Base-by-base conservation (phyloP, 1,284 basidiomycete genomes). In the Gomphus sp. region DNA sequence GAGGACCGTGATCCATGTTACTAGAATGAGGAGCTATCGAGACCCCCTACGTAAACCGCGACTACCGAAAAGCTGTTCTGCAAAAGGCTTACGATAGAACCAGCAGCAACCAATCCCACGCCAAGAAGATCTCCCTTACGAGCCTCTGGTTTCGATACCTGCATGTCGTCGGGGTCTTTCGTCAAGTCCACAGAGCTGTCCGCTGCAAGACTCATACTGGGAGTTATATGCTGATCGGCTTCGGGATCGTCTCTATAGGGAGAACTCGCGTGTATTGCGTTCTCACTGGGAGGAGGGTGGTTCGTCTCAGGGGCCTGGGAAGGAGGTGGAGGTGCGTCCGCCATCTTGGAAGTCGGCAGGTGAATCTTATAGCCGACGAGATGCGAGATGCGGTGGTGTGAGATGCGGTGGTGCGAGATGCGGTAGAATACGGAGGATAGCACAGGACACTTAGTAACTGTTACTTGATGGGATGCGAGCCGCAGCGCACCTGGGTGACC, bases 1-100 rank as follows among this genome's bases (percentile, higher is more conserved):
- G 49, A 86, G 67, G 41, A 84, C 68, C 56, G 75, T 71, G n/a
- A 68, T 60, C 83, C 85, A 86, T n/a, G 82, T 78, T 47, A 74
- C 58, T 14, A 74, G 48, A 16, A 74, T 64, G 64, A 83, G 73
- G 49, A 78, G 65, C 63, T 68, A 55, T 54, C 22, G 58, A 34
- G 59, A 12, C 61, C 25, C 57, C 61, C 43, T 56, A 62, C 39
- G 62, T 65, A 59, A 47, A 47, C n/a, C 22, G 3, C 28, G 41
- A 48, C 7, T n/a, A 2, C n/a, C 1, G 45, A 18, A 18, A 22
- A 25, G 16, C 11, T 22, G 22, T 47, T 16, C 25, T 54, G 43
- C n/a, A 31, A 2, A 59, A 7, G 44, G n/a, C 52, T 36, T 36
- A 59, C 58, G 12, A 31, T 39, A 16, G 52, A 12, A 39, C 52